Evolutionary conservation across 2,329 filamentous ascomycete genomes (phyloP).

Genomic region (Penicillium sp.): DNA sequence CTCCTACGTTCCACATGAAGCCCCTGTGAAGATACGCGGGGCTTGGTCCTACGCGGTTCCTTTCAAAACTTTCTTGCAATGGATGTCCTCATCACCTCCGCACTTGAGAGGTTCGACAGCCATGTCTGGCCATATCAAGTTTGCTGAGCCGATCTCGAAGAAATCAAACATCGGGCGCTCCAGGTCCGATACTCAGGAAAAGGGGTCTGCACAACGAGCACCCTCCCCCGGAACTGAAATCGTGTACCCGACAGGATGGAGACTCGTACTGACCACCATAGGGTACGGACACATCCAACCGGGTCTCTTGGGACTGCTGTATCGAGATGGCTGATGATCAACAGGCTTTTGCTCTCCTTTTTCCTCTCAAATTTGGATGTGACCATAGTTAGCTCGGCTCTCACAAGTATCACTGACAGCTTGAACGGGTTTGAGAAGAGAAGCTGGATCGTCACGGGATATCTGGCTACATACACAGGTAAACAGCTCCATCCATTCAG

Average conservation of each 20-base stretch:
- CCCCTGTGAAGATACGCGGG: slow-evolving; percentile 29
- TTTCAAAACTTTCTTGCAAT: slow-evolving; percentile 22
- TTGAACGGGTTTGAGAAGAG: slow-evolving; percentile 34
- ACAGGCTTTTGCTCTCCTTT: slow-evolving; percentile 29
- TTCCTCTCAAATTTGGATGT: slow-evolving; percentile 37
- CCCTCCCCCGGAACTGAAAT: slow-evolving; percentile 26
- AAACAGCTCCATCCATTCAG: not conserved
- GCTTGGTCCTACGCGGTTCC: slow-evolving; percentile 24
- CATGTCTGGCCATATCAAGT: slow-evolving; percentile 24
- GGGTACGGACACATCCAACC: slow-evolving; percentile 21
- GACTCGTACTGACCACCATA: slow-evolving; percentile 21
- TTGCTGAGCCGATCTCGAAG: slow-evolving; percentile 21
- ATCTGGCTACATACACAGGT: slow-evolving; percentile 37
- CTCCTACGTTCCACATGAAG: slow-evolving; percentile 24
- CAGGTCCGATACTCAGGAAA: slow-evolving; percentile 15
- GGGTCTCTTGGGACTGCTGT: not conserved
- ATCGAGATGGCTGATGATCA: not conserved
- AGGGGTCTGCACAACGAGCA: slow-evolving; percentile 22
- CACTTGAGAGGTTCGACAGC: slow-evolving; percentile 8
- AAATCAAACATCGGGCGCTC: slow-evolving; percentile 3
- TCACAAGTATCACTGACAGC: slow-evolving; percentile 36
- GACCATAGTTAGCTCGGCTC: slow-evolving; percentile 38
- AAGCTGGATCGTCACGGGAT: slow-evolving; percentile 40
- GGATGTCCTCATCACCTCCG: slow-evolving; percentile 17
- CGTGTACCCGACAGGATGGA: slow-evolving; percentile 27